Conservation (phyloP, 305 asterid genomes). For the Solanum hybrid region DNA sequence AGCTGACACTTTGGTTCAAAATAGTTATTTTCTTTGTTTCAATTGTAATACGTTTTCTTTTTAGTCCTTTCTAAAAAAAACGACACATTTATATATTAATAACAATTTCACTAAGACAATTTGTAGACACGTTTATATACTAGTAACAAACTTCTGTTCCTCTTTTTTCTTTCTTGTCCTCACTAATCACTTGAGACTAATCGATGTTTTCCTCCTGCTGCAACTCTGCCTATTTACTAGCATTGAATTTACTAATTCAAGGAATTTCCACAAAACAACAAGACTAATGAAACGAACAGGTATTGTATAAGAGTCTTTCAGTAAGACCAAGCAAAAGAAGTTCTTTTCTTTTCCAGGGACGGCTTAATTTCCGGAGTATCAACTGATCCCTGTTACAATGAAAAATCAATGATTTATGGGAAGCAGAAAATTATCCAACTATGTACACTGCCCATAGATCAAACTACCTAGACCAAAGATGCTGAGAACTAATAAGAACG, state of each 20-base stretch:
- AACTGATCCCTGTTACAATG: neutral
- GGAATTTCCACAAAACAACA: neutral
- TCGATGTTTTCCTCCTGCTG: neutral
- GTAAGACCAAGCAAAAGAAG: neutral
- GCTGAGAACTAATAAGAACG: neutral
- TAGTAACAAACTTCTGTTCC: neutral
- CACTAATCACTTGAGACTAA: neutral
- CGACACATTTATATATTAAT: neutral
- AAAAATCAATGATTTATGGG: neutral
- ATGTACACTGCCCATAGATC: neutral
- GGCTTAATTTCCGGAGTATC: neutral
- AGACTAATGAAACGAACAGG: neutral
- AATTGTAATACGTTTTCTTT: neutral
- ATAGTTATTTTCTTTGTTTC: neutral
- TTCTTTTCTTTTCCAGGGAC: neutral
- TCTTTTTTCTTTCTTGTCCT: neutral
- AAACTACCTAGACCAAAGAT: neutral
- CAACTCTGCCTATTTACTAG: neutral
- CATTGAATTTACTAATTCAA: neutral
- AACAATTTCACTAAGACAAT: neutral
- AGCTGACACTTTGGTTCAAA: neutral
- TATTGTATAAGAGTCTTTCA: neutral
- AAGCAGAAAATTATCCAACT: neutral
- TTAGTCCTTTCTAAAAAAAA: neutral
- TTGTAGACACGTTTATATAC: neutral